Conservation (phyloP, 495 filamentous ascomycete species). For the Neurospora africana region DNA sequence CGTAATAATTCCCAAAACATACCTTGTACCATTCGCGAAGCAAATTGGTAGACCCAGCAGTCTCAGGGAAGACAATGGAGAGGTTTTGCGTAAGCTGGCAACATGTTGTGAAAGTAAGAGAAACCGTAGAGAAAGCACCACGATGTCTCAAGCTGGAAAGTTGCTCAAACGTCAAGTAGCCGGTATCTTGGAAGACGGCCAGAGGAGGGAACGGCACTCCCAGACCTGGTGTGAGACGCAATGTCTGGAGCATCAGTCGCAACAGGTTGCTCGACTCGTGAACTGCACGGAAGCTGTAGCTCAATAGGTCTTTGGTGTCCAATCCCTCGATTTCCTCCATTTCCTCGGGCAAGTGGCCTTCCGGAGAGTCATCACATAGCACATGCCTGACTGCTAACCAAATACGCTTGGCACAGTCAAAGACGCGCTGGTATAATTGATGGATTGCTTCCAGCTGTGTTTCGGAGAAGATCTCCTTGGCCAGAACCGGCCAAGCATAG, state of each 20-base stretch:
- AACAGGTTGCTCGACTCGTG: constrained; percentile 71
- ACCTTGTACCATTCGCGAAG: constrained; percentile 63
- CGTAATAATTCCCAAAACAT: constrained; percentile 9
- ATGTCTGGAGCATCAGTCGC: constrained; percentile 42
- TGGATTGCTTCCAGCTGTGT: constrained; percentile 29
- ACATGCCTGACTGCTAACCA: constrained; percentile 67
- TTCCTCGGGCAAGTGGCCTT: constrained; percentile 71
- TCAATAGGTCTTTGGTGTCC: constrained; percentile 76
- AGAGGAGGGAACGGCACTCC: constrained; percentile 26
- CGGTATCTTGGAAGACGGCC: constrained; percentile 45
- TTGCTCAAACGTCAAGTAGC: constrained; percentile 65
- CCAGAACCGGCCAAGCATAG: constrained; percentile 35
- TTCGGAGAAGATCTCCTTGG: constrained; percentile 18
- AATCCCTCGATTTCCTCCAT: constrained; percentile 55
- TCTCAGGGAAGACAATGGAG: constrained; percentile 21
- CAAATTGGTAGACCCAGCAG: constrained; percentile 28
- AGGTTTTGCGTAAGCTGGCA: constrained; percentile 48
- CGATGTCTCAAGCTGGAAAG: constrained; percentile 76
- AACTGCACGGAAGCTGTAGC: constrained; percentile 85
- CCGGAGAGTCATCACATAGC: constrained; percentile 84
- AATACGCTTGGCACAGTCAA: constrained; percentile 47
- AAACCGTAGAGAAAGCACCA: constrained; percentile 88
- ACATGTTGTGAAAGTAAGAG: constrained; percentile 72
- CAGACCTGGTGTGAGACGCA: constrained; percentile 19
- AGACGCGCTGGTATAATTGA: constrained; percentile 43